phyloP scores from a whole-genome alignment of 495 filamentous ascomycete genomes.

The Neurospora sp. region DNA sequence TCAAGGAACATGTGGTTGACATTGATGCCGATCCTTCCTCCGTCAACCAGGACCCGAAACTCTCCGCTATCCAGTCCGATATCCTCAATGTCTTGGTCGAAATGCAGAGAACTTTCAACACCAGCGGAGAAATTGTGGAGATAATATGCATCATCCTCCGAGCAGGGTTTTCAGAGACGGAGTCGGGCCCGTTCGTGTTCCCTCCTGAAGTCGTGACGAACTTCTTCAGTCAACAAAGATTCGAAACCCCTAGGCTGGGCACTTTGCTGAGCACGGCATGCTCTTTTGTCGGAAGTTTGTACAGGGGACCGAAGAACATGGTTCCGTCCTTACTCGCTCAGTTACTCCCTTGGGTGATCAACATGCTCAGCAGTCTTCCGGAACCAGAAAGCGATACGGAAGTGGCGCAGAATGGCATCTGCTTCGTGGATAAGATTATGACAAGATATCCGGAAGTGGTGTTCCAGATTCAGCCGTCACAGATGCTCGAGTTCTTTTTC shows the following conservation, averaged over 20 bases:
- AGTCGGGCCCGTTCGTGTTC: constrained; percentile 70
- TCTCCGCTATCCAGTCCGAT: constrained; percentile 21
- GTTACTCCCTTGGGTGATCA: constrained; percentile 55
- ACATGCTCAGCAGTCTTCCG: constrained; percentile 53
- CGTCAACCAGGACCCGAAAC: background rate
- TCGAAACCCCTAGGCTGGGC: constrained; percentile 58
- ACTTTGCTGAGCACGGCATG: constrained; percentile 69
- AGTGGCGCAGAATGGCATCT: constrained; percentile 64
- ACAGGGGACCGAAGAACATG: constrained; percentile 33
- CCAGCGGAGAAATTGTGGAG: constrained; percentile 62
- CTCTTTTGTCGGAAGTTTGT: constrained; percentile 60
- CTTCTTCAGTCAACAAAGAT: constrained; percentile 54
- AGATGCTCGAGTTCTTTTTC: constrained; percentile 58
- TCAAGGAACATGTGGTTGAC: constrained; percentile 60
- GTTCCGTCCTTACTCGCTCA: constrained; percentile 35
- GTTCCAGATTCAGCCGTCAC: constrained; percentile 35
- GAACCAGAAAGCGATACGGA: constrained; percentile 65
- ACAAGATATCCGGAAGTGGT: constrained; percentile 52
- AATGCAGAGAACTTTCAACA: constrained; percentile 44
- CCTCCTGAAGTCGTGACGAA: constrained; percentile 57
- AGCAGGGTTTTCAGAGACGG: constrained; percentile 68
- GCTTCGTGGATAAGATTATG: constrained; percentile 58
- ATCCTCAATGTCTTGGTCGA: constrained; percentile 46
- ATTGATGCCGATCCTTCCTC: constrained; percentile 34
- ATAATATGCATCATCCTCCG: constrained; percentile 65